Base-by-base conservation (phyloP, 345 rosid species). In the Hibiscus mutabilis region DNA sequence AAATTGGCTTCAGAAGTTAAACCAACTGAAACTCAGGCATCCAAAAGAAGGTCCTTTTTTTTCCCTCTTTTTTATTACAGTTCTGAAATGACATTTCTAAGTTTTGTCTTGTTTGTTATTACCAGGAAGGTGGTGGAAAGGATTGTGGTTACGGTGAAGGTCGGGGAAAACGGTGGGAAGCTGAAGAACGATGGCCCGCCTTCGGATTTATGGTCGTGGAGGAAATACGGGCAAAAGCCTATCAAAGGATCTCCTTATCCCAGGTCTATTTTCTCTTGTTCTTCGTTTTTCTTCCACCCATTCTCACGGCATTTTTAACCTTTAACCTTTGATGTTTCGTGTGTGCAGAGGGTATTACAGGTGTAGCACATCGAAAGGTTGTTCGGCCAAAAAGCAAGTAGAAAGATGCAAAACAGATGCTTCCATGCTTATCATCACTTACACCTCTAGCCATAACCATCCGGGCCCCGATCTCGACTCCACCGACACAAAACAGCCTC, bases 131-230 rank as follows among this genome's bases (percentile, higher is more conserved):
- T 80, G 67, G 82, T 77, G 63, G 81, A 85, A 82, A 89, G 83
- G 88, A 78, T 74, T 27, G 87, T 89, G 62, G 84, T 87, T 24
- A 85, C 66, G 56, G 90, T 85, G 62, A 87, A 66, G 70, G 78
- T 80, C 21, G 86, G 83, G 33, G 87, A 73, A 71, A 82, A 84
- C 63, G 76, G 37, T 65, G 88, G 85, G 74, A 87, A 82, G 66
- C 64, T 79, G 21, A 87, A 89, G 81, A 81, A 76, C 63, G 89
- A 89, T 73, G 88, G 88, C 24, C 88, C 83, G 0, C 88, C 92
- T 80, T 86, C 84, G 77, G 92, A 88, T 84, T 79, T 77, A 61
- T 88, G 92, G 92, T 88, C 92, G 27, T 88, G 92, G 92, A 88
- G 92, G 71, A 88, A 88, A 73, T 88, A 88, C 70, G 92, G 92